Evolutionary conservation across 2,329 filamentous ascomycete genomes (phyloP), one percentile per base, ranked within the genome.

Genomic region (Sclerotinia glacialis): DNA sequence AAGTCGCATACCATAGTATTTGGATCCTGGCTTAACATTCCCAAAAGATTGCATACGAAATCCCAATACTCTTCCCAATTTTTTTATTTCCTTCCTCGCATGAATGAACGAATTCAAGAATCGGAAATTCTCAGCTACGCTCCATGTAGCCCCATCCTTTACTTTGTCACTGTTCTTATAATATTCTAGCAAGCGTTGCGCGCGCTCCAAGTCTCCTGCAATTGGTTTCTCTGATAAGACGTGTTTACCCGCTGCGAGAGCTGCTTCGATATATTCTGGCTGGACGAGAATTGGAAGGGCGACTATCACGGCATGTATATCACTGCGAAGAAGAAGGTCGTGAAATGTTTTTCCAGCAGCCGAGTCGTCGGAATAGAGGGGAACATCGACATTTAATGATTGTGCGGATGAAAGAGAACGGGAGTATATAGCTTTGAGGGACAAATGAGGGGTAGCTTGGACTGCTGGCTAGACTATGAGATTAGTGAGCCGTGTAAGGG

Each of bases 81-180:
- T 77, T 68, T 81, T 75, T 11, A 85, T 77, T 69, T 83, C 78
- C 65, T 80, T 72, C 0, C 79, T 78, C 0, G 81, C 89, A 71
- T 83, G 83, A 16, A 77, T 67, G 73, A 86, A 86, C 14, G 80
- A 80, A 40, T 83, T 80, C 65, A 85, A 76, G 78, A 86, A 92
- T 61, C 90, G 83, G 74, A 86, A 90, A 77, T 93, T 92, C 77
- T 93, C 91, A 0, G 89, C 90, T 4, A 93, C 82, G 18, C 81
- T 80, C 78, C 86, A 86, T 7, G 82, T 83, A 28, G 75, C 74
- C 8, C 74, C 77, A 55, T 65, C 70, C 28, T 74, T 73, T 55
- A 77, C 72, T 66, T 79, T 78, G 46, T 71, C 71, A 23, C 76
- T n/a, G n/a, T n/a, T 70, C 16, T 78, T 70, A 68, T 82, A 83